These are phyloP conservation scores for Pythium periplocum DNA, from an alignment of 352 stramenopile species.

Conservation along the genomic window DNA sequence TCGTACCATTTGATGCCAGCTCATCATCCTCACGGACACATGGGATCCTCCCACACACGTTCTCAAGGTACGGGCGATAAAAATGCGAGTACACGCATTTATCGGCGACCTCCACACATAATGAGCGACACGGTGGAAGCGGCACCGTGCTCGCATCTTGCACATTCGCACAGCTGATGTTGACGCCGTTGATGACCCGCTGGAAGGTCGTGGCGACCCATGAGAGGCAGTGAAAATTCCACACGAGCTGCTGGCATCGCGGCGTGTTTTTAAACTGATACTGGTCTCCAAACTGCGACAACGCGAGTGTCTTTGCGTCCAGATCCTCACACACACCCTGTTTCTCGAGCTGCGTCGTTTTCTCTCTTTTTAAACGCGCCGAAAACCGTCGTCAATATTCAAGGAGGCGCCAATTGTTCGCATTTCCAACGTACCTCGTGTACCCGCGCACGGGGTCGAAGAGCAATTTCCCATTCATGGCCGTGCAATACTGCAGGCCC, in stretches of 20 bases:
- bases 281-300: conserved; percentile 47
- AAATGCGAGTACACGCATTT: conserved; percentile 74
- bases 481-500: conserved; percentile 54
- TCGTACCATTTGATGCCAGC: conserved; percentile 19
- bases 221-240: conserved; percentile 74
- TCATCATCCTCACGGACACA: conserved; percentile 56
- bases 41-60: conserved; percentile 57
- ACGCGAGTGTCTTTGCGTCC: conserved; percentile 47
- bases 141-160: conserved; percentile 14
- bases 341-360: conserved; percentile 53
- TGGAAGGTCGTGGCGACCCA: conserved; percentile 50
- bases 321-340: conserved; percentile 73
- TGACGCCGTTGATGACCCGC: conserved; percentile 26
- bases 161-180: conserved; percentile 28
- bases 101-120: conserved; percentile 73
- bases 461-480: conserved; percentile 62
- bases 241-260: conserved; percentile 50
- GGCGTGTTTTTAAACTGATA: conserved; percentile 70
- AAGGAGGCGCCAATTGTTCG: too few relatives aligned
- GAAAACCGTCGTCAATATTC: too few relatives aligned
- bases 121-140: conserved; percentile 55
- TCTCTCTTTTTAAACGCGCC: conserved; percentile 21
- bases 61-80: conserved; percentile 54
- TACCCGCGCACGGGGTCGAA: conserved; percentile 64
- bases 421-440: conserved; percentile 28